Percentiles rank a stretch among this genome's conserved stretches.
phyloP scores from a whole-genome alignment of 441 rosid genomes.

The Theobroma grandiflorum region DNA sequence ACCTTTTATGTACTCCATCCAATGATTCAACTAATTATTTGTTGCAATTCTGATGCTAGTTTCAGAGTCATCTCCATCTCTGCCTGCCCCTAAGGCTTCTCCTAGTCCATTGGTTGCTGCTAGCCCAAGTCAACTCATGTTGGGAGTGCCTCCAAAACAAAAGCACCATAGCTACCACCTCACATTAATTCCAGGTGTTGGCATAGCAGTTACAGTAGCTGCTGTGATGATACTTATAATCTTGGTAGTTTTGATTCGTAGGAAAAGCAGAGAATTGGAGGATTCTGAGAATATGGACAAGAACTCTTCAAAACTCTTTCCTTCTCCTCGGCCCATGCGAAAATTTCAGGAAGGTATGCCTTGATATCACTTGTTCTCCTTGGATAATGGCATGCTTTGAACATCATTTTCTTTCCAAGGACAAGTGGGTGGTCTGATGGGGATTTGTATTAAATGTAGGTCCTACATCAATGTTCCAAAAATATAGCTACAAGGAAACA shows the following conservation, averaged over 20 bases:
- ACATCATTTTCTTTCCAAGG: neutral
- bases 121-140: conserved; percentile 67
- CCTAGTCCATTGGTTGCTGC: conserved; percentile 63
- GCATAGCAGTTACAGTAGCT: conserved; percentile 71
- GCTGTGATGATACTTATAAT: conserved; percentile 65
- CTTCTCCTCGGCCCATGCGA: conserved; percentile 58
- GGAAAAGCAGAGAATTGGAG: conserved; percentile 71
- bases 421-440: neutral
- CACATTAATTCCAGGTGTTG: conserved; percentile 68
- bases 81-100: conserved; percentile 55
- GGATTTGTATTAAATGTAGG: conserved; percentile 50
- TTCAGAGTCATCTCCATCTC: conserved; percentile 60
- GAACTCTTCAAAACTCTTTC: conserved; percentile 57
- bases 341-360: conserved; percentile 79
- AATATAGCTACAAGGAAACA: conserved; percentile 81
- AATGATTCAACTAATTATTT: conserved; percentile 22
- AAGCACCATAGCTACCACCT: conserved; percentile 73
- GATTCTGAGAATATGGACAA: conserved; percentile 59
- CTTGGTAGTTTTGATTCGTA: conserved; percentile 74
- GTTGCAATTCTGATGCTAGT: conserved; percentile 29
- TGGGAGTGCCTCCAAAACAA: conserved; percentile 46
- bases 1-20: conserved; percentile 22
- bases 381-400: conserved; percentile 10
- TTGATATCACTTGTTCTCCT: neutral
- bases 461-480: conserved; percentile 66